phyloP scores from a whole-genome alignment of 768 basidiomycete genomes.

The Pulveroboletus sp. region DNA sequence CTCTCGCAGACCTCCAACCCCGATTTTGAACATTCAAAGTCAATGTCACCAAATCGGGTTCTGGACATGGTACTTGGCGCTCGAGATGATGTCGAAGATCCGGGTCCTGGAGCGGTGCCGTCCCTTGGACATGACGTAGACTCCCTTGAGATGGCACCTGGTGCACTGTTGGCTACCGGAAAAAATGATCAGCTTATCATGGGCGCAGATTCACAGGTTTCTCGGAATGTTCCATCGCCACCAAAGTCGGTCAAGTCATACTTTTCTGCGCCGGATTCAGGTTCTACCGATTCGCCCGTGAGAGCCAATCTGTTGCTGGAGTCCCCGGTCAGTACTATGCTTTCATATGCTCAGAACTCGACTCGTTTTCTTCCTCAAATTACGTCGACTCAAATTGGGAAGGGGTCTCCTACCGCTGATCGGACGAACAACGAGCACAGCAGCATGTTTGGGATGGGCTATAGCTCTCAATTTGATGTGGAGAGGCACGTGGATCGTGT shows the following conservation, averaged over 20 bases:
- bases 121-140: neutral
- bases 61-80: neutral
- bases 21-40: neutral
- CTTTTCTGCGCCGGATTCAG: conserved; percentile 37
- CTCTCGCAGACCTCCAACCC: conserved; percentile 1
- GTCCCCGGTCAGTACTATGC: conserved; percentile 32
- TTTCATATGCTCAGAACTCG: conserved; percentile 34
- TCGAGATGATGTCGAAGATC: conserved; percentile 3
- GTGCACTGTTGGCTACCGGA: neutral
- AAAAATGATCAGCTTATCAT: neutral
- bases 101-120: neutral
- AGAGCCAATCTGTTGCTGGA: conserved; percentile 25
- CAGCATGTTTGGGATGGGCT: conserved; percentile 38
- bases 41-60: conserved; percentile 9
- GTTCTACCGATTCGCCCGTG: conserved; percentile 22
- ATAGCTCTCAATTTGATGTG: conserved; percentile 56
- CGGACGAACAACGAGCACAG: conserved; percentile 15
- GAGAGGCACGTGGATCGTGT: conserved; percentile 51
- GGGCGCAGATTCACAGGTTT: neutral
- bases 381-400: conserved; percentile 34
- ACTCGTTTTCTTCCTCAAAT: conserved; percentile 34
- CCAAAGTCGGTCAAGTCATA: conserved; percentile 32
- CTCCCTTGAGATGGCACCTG: neutral
- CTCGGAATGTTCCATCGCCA: conserved; percentile 24
- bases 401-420: conserved; percentile 8